These are phyloP conservation scores for Rhizopus sp. DNA, from an alignment of 371 early-diverging fungal genomes.

Conservation along the genomic window DNA sequence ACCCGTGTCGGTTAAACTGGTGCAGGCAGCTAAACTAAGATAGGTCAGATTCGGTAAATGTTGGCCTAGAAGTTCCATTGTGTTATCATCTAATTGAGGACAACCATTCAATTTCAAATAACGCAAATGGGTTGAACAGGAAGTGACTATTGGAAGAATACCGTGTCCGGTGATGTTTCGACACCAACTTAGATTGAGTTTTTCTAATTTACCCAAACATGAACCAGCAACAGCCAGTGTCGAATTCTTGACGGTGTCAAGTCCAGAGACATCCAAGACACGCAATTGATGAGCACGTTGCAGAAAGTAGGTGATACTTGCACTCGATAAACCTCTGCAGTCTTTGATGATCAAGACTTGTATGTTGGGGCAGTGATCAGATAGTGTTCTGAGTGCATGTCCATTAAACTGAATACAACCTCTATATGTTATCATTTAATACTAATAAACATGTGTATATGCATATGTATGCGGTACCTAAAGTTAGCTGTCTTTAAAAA, in stretches of 20 bases:
- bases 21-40: constrained; percentile 52
- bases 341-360: constrained; percentile 51
- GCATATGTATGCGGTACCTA: constrained; percentile 34
- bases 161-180: constrained; percentile 54
- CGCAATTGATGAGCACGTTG: constrained; percentile 20
- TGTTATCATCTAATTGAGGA: constrained; percentile 43
- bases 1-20: constrained; percentile 44
- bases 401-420: constrained; percentile 62
- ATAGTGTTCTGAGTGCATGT: constrained; percentile 45
- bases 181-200: constrained; percentile 58
- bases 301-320: constrained; percentile 48
- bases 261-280: constrained; percentile 49
- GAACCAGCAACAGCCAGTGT: constrained; percentile 42
- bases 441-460: background rate
- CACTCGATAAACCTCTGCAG: constrained; percentile 50
- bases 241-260: constrained; percentile 48
- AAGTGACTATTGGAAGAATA: constrained; percentile 26
- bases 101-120: constrained; percentile 56
- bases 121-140: constrained; percentile 35
- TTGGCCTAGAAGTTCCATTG: constrained; percentile 40
- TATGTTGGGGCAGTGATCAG: constrained; percentile 56
- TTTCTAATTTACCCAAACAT: constrained; percentile 37
- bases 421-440: constrained; percentile 25
- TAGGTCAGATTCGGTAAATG: constrained; percentile 43
- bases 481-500: constrained; percentile 57